Conservation (phyloP, 2,329 filamentous ascomycete species). For the Akanthomyces dipterigenus region DNA sequence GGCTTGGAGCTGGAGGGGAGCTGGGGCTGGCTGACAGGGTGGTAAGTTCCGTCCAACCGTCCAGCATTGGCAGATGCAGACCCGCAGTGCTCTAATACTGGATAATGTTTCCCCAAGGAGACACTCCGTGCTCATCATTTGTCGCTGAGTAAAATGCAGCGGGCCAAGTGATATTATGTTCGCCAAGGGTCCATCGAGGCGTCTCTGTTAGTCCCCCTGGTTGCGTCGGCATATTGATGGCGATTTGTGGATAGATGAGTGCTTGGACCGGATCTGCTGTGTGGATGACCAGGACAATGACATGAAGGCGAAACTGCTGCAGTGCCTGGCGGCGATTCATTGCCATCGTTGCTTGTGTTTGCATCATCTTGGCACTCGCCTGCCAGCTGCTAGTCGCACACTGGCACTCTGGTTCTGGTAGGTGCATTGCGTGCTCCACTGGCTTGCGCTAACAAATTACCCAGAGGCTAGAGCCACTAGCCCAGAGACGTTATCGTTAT, state of each 20-base stretch:
- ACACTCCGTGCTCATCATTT: constrained; percentile 3
- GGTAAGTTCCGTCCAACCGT: constrained; percentile 6
- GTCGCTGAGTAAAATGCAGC: not conserved
- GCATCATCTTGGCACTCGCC: not conserved
- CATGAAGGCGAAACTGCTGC: not conserved
- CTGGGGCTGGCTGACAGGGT: not conserved
- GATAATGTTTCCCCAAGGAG: constrained; percentile 4
- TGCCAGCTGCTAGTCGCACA: not conserved
- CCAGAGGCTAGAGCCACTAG: not conserved
- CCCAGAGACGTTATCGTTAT: constrained; percentile 5
- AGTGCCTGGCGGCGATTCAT: not conserved
- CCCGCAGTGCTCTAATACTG: not conserved
- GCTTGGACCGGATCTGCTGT: not conserved
- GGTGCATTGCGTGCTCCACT: not conserved
- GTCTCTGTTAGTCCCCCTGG: not conserved
- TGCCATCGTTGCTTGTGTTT: not conserved
- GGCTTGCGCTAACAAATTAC: not conserved
- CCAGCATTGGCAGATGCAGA: not conserved
- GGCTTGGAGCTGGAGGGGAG: not conserved
- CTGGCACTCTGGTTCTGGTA: too few relatives aligned
- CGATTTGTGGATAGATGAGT: not conserved
- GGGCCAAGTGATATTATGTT: constrained; percentile 8
- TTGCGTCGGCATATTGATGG: not conserved
- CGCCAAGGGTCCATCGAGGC: constrained; percentile 1
- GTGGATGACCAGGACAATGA: not conserved